Percentiles rank a stretch among this genome's conserved stretches.
Conservation (phyloP, 192 early-diverging fungal genomes). For the Entomortierella parvispora region DNA sequence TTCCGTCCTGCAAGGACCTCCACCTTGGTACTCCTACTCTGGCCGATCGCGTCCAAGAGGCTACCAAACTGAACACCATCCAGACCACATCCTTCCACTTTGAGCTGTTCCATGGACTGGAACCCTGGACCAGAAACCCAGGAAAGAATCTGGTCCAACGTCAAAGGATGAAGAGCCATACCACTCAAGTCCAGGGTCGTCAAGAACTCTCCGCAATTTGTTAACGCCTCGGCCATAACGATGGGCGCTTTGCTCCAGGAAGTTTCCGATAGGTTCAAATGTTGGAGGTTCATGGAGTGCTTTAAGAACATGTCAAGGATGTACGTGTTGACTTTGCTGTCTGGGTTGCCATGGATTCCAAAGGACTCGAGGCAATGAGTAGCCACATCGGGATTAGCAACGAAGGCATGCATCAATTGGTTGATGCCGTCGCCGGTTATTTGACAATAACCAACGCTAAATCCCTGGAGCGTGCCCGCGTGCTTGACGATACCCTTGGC, state of each 20-base stretch:
- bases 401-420: slow-evolving; percentile 51
- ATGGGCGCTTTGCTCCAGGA: slow-evolving; percentile 52
- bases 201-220: slow-evolving; percentile 31
- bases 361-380: slow-evolving; percentile 38
- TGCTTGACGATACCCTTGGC: slow-evolving; percentile 52
- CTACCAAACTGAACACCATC: slow-evolving; percentile 53
- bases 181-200: slow-evolving; percentile 34
- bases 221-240: slow-evolving; percentile 40
- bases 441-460: slow-evolving; percentile 41
- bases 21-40: slow-evolving; percentile 42
- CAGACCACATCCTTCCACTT: slow-evolving; percentile 54
- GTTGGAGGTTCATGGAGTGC: slow-evolving; percentile 38
- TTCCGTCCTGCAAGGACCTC: slow-evolving; percentile 54
- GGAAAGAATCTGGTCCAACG: slow-evolving; percentile 33
- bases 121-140: slow-evolving; percentile 36
- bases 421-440: slow-evolving; percentile 52
- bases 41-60: slow-evolving; percentile 50
- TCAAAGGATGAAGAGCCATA: slow-evolving; percentile 38
- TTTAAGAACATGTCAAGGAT: slow-evolving; percentile 52
- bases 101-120: slow-evolving; percentile 32
- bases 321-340: slow-evolving; percentile 49
- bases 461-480: slow-evolving; percentile 29
- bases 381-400: slow-evolving; percentile 48
- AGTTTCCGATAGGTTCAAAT: slow-evolving; percentile 23
- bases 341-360: slow-evolving; percentile 32